Evolutionary conservation across 2,329 filamentous ascomycete species (phyloP).

Genomic region (Diaporthe ampelina): DNA sequence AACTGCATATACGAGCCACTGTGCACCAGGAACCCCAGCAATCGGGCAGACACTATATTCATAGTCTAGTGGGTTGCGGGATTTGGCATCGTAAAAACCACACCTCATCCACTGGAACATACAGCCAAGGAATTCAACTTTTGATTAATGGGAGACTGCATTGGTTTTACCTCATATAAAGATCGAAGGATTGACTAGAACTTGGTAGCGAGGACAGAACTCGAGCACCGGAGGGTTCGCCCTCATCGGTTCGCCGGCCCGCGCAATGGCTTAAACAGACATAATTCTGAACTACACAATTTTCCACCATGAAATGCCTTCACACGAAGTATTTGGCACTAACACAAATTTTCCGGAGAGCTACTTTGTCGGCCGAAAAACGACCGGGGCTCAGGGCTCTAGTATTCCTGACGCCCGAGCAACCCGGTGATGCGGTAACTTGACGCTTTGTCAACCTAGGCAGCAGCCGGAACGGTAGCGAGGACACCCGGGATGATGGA

Average conservation of each 20-base stretch:
- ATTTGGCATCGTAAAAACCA: neutral
- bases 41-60: neutral
- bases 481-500: neutral
- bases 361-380: neutral
- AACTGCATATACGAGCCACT: neutral
- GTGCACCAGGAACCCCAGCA: neutral
- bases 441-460: neutral
- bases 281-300: neutral
- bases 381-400: neutral
- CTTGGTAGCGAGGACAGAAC: neutral
- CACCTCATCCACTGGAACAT: neutral
- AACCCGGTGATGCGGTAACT: neutral
- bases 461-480: neutral
- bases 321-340: no score
- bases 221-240: neutral
- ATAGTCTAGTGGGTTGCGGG: neutral
- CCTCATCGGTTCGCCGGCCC: neutral
- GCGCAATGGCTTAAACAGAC: no score
- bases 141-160: neutral
- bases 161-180: neutral
- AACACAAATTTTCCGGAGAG: neutral
- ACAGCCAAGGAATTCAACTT: neutral
- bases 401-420: neutral
- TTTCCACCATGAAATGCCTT: neutral
- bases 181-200: neutral